Percentiles rank a stretch among this genome's conserved stretches.
Evolutionary conservation across 495 filamentous ascomycete genomes (phyloP).

Genomic region (Jackrogersella minutella): DNA sequence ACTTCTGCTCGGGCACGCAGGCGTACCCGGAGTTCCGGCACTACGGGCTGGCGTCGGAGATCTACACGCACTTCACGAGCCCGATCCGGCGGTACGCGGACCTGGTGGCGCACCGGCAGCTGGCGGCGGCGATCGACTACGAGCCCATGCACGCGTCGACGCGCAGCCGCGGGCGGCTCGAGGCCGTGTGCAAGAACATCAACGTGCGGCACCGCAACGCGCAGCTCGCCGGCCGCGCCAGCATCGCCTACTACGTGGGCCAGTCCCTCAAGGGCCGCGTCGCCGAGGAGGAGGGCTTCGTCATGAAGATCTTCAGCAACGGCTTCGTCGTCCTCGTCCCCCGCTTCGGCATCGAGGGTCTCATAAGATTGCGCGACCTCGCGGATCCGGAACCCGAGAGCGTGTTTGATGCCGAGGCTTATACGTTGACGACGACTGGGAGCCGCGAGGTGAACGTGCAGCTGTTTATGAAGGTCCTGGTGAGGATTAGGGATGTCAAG

Average conservation of each 20-base stretch:
- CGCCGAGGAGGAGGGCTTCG: conserved; percentile 86
- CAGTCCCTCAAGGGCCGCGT: conserved; percentile 89
- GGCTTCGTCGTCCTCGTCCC: conserved; percentile 96
- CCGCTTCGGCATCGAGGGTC: conserved; percentile 90
- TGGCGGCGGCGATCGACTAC: conserved; percentile 93
- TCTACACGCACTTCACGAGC: conserved; percentile 98
- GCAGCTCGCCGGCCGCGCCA: conserved; percentile 90
- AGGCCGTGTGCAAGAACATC: conserved; percentile 96
- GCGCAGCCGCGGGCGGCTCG: conserved; percentile 79
- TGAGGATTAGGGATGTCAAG: conserved; percentile 88
- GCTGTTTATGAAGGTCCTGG: conserved; percentile 88
- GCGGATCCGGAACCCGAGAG: conserved; percentile 77
- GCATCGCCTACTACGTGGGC: conserved; percentile 96
- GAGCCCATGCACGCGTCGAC: conserved; percentile 81
- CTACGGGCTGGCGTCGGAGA: conserved; percentile 93
- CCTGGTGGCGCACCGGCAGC: conserved; percentile 89
- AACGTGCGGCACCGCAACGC: conserved; percentile 97
- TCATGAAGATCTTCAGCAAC: conserved; percentile 97
- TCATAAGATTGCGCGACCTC: conserved; percentile 86
- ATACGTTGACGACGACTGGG: conserved; percentile 67
- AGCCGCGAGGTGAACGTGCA: conserved; percentile 69
- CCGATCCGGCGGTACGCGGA: conserved; percentile 97
- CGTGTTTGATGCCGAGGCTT: conserved; percentile 83
- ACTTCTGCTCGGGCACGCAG: conserved; percentile 93
- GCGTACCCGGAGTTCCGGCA: conserved; percentile 93